A percentile compares a stretch with the other conserved stretches of the same genome.
Conservation (phyloP, 2,329 filamentous ascomycete genomes). For the Akanthomyces uredinophilus region DNA sequence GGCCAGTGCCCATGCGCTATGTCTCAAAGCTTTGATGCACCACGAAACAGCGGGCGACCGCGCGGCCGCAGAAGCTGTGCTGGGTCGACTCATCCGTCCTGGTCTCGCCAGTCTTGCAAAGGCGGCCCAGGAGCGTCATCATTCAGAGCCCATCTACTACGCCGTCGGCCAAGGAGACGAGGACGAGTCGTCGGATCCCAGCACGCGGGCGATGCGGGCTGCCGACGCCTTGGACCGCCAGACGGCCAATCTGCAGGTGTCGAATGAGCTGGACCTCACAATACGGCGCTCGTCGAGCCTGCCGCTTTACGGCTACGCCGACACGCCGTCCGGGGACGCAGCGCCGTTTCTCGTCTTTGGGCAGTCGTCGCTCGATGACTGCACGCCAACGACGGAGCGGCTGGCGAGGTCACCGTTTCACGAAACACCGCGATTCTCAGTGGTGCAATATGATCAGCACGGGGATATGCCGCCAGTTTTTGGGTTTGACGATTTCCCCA, state of each 20-base stretch:
- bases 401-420: neutral
- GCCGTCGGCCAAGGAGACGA: neutral
- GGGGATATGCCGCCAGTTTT: slow-evolving; percentile 6
- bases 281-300: slow-evolving; percentile 43
- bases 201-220: slow-evolving; percentile 51
- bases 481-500: slow-evolving; percentile 6
- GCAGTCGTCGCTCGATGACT: slow-evolving; percentile 17
- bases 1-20: slow-evolving; percentile 47
- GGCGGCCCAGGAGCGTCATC: neutral
- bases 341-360: slow-evolving; percentile 47
- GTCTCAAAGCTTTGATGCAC: slow-evolving; percentile 49
- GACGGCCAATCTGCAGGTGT: slow-evolving; percentile 49
- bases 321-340: slow-evolving; percentile 36
- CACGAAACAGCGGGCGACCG: slow-evolving; percentile 46
- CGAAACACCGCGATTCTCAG: slow-evolving; percentile 1
- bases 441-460: slow-evolving; percentile 4
- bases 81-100: slow-evolving; percentile 44
- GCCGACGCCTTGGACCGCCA: slow-evolving; percentile 53
- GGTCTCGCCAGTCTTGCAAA: slow-evolving; percentile 38
- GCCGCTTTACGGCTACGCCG: slow-evolving; percentile 40
- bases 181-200: slow-evolving; percentile 36
- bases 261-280: slow-evolving; percentile 44
- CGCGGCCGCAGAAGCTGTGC: slow-evolving; percentile 45
- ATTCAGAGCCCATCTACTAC: neutral
- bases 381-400: neutral